Base-by-base conservation (phyloP, 1,284 basidiomycete genomes). In the Austropuccinia psidii region DNA sequence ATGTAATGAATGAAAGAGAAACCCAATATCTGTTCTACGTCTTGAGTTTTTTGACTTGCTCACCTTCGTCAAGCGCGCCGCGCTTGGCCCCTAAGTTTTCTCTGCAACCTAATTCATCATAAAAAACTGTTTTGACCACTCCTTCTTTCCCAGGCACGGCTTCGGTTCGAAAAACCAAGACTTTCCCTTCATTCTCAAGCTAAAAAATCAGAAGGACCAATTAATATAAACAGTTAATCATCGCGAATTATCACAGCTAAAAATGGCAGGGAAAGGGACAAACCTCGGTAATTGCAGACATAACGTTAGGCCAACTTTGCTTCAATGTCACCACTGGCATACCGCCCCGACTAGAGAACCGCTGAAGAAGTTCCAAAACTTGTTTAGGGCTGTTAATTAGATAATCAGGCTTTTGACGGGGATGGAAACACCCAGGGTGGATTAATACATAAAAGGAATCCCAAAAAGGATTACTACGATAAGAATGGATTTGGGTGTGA, bases 381-480 rank as follows among this genome's bases (percentile, higher is more conserved):
- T 72, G 58, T 62, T 72, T 43, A 6, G 69, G 37, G 35, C 62
- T 72, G 21, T 60, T 72, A 35, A 72, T 72, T 17, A 61, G 11
- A 29, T 72, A 62, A 39, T 72, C 69, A n/a, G 69, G 69, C 69
- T 72, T n/a, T n/a, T n/a, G n/a, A n/a, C n/a, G n/a, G n/a, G n/a
- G n/a, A n/a, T n/a, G n/a, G n/a, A n/a, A n/a, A n/a, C n/a, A n/a
- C n/a, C n/a, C n/a, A n/a, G n/a, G n/a, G n/a, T n/a, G n/a, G n/a
- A n/a, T n/a, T n/a, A n/a, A n/a, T n/a, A n/a, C n/a, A n/a, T n/a
- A n/a, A 50, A 41, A 43, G 5, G 9, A 35, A 58, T 37, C 8
- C 17, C 24, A 24, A 13, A 29, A 64, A 21, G 7, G 21, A 45
- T 6, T 31, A 43, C 21, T 11, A 65, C 45, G 24, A 65, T 37